phyloP scores from a whole-genome alignment of 805 yeast species.

The Cyberlindnera suaveolens region DNA sequence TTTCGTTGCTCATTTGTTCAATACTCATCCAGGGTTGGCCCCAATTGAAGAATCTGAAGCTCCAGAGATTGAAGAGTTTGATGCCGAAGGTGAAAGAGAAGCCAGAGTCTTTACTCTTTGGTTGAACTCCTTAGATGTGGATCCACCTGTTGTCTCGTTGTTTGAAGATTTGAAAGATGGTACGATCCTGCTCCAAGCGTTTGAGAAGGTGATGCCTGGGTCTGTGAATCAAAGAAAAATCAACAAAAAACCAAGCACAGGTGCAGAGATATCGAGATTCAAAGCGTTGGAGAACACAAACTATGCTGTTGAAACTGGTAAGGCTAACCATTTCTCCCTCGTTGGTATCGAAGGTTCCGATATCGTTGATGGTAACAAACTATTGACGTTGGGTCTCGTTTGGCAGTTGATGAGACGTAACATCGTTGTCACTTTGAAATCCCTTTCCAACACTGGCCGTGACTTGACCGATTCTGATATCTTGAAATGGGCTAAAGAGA shows the following conservation, averaged over 20 bases:
- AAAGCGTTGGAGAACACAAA: conserved; percentile 97
- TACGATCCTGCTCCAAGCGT: conserved; percentile 80
- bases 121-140: conserved; percentile 94
- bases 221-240: conserved; percentile 72
- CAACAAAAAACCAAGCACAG: conserved; percentile 76
- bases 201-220: conserved; percentile 93
- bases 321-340: conserved; percentile 83
- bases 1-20: conserved; percentile 94
- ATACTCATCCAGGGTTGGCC: conserved; percentile 94
- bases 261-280: conserved; percentile 76
- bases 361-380: conserved; percentile 86
- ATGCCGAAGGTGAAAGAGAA: conserved; percentile 99
- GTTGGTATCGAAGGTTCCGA: conserved; percentile 99
- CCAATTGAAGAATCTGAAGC: conserved; percentile 89
- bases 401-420: conserved; percentile 99
- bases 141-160: conserved; percentile 85
- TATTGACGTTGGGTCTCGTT: conserved; percentile 85
- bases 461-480: conserved; percentile 82
- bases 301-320: conserved; percentile 95
- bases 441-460: conserved; percentile 59
- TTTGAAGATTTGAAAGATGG: conserved; percentile 97
- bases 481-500: conserved; percentile 88
- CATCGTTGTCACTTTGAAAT: conserved; percentile 75
- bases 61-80: conserved; percentile 94
- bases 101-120: conserved; percentile 97